Base-by-base conservation (phyloP, 371 early-diverging fungal genomes). In the Actinomortierella ambigua region DNA sequence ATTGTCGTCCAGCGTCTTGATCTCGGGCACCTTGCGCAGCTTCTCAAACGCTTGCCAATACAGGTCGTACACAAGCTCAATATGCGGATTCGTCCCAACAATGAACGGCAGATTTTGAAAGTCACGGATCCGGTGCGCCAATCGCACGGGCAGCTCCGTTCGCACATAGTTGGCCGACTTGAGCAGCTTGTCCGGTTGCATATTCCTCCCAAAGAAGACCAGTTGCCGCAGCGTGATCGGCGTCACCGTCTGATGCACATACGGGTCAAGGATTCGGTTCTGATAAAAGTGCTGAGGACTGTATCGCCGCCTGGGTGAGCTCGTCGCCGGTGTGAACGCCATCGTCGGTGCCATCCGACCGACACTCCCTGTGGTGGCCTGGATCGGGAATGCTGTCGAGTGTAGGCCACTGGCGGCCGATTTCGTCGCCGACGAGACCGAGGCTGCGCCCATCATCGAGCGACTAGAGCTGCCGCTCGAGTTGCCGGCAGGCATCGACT, bases 31-130 rank as follows among this genome's bases (percentile, higher is more conserved):
- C 22, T 84, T 76, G 40, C 91, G 84, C 18, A 97, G 77, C 17
- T 70, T 71, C 53, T 95, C 93, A 75, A 98, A 97, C 0, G 95
- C 95, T 17, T 85, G 84, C 88, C 93, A 95, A 77, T 97, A 97
- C n/a, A 93, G 86, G 46, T 83, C 80, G 62, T 97, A 97, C 2
- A 94, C 88, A 39, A 78, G 82, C 53, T 91, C 86, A 60, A 98
- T 88, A 68, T 95, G 93, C 1, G 96, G 95, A 75, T 97, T 95
- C 18, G 90, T 91, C 14, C 95, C 97, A 14, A 95, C 92, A 48
- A 95, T 91, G 63, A 94, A 97, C 2, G 98, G 98, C 27, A 97
- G 82, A 41, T 88, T 88, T 58, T 93, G 94, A 67, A 95, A 93
- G 61, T 91, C 94, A 20, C 89, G 84, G 40, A 98, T 94, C 3